Evolutionary conservation across 2,329 filamentous ascomycete genomes (phyloP).

Genomic region (Diaporthe vexans): DNA sequence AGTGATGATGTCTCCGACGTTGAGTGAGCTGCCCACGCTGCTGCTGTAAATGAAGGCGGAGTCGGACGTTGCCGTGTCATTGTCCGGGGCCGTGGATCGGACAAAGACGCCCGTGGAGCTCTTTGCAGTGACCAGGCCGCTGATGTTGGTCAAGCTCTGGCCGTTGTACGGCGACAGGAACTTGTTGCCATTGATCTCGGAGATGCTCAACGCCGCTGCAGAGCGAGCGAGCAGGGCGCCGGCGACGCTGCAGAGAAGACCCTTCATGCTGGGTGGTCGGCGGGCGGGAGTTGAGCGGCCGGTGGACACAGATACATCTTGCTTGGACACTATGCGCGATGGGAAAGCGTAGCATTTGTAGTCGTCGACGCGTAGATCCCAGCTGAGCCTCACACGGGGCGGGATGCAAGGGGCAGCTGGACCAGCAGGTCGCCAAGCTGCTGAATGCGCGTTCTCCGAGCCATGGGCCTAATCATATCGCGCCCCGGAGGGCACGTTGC

Average conservation of each 20-base stretch:
- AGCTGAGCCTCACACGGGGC: constrained; percentile 13
- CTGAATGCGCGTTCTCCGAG: constrained; percentile 5
- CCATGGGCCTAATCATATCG: constrained; percentile 27
- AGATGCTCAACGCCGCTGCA: constrained; percentile 62
- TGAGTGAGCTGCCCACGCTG: constrained; percentile 63
- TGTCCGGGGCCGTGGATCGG: constrained; percentile 70
- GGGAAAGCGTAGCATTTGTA: constrained; percentile 27
- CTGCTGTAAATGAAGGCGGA: constrained; percentile 75
- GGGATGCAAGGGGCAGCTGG: constrained; percentile 9
- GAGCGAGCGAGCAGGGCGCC: constrained; percentile 23
- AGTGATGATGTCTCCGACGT: constrained; percentile 73
- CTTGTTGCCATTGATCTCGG: constrained; percentile 75
- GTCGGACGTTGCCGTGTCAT: constrained; percentile 71
- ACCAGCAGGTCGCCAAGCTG: constrained; percentile 9
- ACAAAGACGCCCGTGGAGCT: constrained; percentile 74
- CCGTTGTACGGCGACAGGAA: constrained; percentile 74
- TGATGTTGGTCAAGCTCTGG: constrained; percentile 69
- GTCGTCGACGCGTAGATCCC: constrained; percentile 10
- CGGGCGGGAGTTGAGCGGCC: not conserved
- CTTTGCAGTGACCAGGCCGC: constrained; percentile 76
- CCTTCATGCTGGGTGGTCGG: constrained; percentile 10
- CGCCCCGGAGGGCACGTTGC: constrained; percentile 16
- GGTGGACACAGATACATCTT: not conserved
- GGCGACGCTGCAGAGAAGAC: not conserved
- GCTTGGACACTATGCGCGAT: not conserved